A percentile compares a stretch with the other conserved stretches of the same genome.
Conservation (phyloP, 1,139 yeast genomes). For the Blastobotrys petasosporus region DNA sequence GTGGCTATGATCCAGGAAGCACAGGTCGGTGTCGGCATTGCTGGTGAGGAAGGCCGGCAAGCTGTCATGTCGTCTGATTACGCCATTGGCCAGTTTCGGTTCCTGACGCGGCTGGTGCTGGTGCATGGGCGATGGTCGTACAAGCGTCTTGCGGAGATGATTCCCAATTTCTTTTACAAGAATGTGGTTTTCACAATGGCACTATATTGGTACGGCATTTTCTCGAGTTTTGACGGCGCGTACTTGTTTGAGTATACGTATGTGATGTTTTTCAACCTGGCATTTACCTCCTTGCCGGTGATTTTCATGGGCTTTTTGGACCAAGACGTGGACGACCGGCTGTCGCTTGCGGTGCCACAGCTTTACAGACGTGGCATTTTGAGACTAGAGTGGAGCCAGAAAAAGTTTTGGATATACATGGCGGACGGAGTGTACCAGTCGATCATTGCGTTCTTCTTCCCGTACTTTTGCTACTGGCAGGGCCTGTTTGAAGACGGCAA, state of each 20-base stretch:
- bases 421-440: constrained; percentile 87
- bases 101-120: constrained; percentile 64
- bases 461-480: constrained; percentile 59
- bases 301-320: constrained; percentile 86
- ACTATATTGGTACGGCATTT: constrained; percentile 89
- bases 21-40: constrained; percentile 96
- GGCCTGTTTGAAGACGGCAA: constrained; percentile 51
- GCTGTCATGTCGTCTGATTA: constrained; percentile 98
- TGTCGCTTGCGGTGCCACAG: constrained; percentile 85
- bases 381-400: constrained; percentile 73
- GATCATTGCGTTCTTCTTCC: constrained; percentile 76
- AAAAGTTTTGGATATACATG: constrained; percentile 80
- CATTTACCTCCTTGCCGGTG: constrained; percentile 90
- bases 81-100: constrained; percentile 93
- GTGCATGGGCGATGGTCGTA: constrained; percentile 98
- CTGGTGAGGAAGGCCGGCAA: constrained; percentile 97
- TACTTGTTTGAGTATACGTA: constrained; percentile 89
- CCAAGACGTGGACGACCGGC: constrained; percentile 82
- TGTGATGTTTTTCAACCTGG: constrained; percentile 87
- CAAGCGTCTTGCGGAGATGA: constrained; percentile 86
- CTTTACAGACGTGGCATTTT: constrained; percentile 79
- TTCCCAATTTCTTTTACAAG: constrained; percentile 88
- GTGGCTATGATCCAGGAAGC: constrained; percentile 99
- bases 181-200: constrained; percentile 85
- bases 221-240: constrained; percentile 81